Evolutionary conservation across 257 asterid genomes (phyloP).

Genomic region (Solanum piurae): DNA sequence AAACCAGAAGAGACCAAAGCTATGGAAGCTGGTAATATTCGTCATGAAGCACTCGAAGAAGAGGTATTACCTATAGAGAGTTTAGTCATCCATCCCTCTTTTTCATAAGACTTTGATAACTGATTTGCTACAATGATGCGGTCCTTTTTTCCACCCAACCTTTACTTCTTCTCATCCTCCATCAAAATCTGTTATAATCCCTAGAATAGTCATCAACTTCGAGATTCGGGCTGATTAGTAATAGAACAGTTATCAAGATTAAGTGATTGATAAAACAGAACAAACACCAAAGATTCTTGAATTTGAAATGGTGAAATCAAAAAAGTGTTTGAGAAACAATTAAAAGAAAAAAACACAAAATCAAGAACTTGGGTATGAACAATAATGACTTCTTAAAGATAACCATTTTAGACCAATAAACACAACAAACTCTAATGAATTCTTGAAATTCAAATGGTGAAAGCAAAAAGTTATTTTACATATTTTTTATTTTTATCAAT

Average conservation of each 20-base stretch:
- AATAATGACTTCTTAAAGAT: background rate
- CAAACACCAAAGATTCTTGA: background rate
- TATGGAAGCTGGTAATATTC: constrained; percentile 72
- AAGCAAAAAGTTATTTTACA: background rate
- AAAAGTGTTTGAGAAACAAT: background rate
- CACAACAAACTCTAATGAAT: background rate
- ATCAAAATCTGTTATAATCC: constrained; percentile 46
- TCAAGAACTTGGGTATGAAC: background rate
- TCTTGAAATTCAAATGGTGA: background rate
- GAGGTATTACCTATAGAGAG: constrained; percentile 38
- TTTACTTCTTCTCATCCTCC: background rate
- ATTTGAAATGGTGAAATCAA: background rate
- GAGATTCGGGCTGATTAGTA: constrained; percentile 30
- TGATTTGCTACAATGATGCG: constrained; percentile 53
- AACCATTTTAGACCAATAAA: background rate
- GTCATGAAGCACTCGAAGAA: constrained; percentile 66
- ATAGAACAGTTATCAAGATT: constrained; percentile 43
- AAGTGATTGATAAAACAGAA: constrained; percentile 1
- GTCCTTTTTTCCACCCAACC: background rate
- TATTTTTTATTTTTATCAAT: too few species aligned
- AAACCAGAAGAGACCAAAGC: constrained; percentile 52
- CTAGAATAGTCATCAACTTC: constrained; percentile 51
- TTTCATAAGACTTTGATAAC: constrained; percentile 40
- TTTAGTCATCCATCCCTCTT: background rate
- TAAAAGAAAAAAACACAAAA: background rate